These are phyloP conservation scores for Arthromyces matolae DNA, from an alignment of 768 basidiomycete species.

Conservation along the genomic window DNA sequence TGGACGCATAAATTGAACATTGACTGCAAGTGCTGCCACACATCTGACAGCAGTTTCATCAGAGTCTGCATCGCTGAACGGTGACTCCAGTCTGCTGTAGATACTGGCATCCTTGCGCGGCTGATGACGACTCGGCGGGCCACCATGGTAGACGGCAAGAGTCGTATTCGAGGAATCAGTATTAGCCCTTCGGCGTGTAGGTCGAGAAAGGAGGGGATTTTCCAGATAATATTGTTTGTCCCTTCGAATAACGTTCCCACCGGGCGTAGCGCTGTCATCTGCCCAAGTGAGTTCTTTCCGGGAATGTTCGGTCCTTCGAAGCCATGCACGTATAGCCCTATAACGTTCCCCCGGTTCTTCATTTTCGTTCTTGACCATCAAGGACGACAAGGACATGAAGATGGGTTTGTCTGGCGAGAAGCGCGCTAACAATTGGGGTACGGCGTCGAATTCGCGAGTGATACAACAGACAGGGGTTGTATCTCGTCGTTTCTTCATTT, in stretches of 20 bases:
- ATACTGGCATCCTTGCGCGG: not conserved
- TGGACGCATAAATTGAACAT: not conserved
- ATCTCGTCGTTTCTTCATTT: slow-evolving; percentile 13
- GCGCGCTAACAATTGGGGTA: slow-evolving; percentile 7
- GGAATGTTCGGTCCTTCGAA: slow-evolving; percentile 5
- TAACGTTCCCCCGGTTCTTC: not conserved
- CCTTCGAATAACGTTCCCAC: not conserved
- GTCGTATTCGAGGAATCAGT: not conserved
- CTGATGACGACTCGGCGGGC: not conserved
- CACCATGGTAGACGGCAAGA: not conserved
- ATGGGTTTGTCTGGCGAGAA: slow-evolving; percentile 16
- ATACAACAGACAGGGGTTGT: slow-evolving; percentile 1
- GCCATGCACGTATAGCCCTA: slow-evolving; percentile 4
- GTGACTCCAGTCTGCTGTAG: not conserved
- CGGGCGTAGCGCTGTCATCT: not conserved
- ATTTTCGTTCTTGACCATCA: not conserved
- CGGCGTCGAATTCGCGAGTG: slow-evolving; percentile 7
- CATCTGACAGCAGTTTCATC: not conserved
- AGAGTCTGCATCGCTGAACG: slow-evolving; percentile 2
- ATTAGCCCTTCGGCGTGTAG: not conserved
- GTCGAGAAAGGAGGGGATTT: not conserved
- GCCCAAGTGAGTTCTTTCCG: not conserved
- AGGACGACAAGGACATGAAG: not conserved
- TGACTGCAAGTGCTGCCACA: not conserved
- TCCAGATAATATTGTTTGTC: not conserved